Conservation (phyloP, 495 filamentous ascomycete species). For the Trichoderma orchidacearum region DNA sequence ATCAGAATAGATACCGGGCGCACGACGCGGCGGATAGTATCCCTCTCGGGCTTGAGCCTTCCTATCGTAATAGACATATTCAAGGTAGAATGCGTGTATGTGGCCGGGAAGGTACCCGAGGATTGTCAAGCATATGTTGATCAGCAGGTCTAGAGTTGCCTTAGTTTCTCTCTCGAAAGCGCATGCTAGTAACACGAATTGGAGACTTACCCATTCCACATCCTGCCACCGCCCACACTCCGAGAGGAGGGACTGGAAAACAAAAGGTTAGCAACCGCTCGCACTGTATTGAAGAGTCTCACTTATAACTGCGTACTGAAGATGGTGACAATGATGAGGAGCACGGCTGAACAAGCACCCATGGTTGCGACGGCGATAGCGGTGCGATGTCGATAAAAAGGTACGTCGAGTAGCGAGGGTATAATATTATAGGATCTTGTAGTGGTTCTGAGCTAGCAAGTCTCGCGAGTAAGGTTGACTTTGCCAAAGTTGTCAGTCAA, state of each 20-base stretch:
- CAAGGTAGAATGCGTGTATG: conserved; percentile 83
- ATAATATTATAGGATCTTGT: no score
- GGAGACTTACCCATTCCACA: conserved; percentile 7
- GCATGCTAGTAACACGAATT: not conserved
- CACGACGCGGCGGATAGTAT: conserved; percentile 27
- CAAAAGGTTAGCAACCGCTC: not conserved
- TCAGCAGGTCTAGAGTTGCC: conserved; percentile 67
- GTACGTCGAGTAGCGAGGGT: not conserved
- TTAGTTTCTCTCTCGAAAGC: not conserved
- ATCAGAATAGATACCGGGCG: conserved; percentile 72
- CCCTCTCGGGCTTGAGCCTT: conserved; percentile 42
- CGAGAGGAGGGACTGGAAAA: conserved; percentile 25
- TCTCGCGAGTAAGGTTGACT: no score
- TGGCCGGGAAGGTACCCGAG: conserved; percentile 54
- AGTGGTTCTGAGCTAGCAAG: no score
- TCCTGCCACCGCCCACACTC: conserved; percentile 24
- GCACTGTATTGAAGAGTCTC: not conserved
- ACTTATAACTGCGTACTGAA: conserved; percentile 23
- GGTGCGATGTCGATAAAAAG: not conserved
- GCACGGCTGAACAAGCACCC: conserved; percentile 37
- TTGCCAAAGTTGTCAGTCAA: not conserved
- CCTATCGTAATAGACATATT: conserved; percentile 75
- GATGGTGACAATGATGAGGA: conserved; percentile 44
- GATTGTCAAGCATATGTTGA: conserved; percentile 81
- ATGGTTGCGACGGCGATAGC: conserved; percentile 26